phyloP scores from a whole-genome alignment of 495 filamentous ascomycete genomes.

The Annulohypoxylon nitens region DNA sequence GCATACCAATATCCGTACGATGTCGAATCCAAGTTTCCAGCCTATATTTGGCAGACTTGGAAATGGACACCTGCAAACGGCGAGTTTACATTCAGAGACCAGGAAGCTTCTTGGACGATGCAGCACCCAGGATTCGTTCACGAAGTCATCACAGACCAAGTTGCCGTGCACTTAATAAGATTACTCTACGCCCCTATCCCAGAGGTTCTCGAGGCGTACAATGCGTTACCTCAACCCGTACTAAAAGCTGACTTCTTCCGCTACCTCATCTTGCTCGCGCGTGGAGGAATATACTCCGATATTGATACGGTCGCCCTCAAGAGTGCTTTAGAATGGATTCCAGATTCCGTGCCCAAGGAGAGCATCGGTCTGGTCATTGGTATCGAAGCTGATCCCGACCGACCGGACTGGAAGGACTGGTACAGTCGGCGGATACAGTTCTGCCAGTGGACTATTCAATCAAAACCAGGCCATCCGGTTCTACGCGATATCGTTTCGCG shows the following conservation, averaged over 20 bases:
- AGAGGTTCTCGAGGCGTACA: constrained; percentile 93
- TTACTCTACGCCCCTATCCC: constrained; percentile 90
- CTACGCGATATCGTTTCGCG: constrained; percentile 87
- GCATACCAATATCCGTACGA: constrained; percentile 96
- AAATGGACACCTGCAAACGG: constrained; percentile 87
- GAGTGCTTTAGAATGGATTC: constrained; percentile 89
- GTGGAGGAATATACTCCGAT: constrained; percentile 96
- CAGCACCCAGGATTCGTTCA: constrained; percentile 92
- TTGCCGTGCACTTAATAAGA: constrained; percentile 81
- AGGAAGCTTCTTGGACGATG: constrained; percentile 92
- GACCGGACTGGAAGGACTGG: constrained; percentile 93
- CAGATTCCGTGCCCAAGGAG: constrained; percentile 77
- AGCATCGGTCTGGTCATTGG: constrained; percentile 88
- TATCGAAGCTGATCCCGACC: constrained; percentile 95
- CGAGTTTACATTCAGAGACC: constrained; percentile 81
- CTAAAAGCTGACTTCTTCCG: constrained; percentile 99
- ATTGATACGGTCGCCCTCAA: constrained; percentile 92
- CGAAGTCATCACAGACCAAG: constrained; percentile 94
- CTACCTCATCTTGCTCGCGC: constrained; percentile 92
- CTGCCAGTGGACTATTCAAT: constrained; percentile 98
- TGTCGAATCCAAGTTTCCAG: constrained; percentile 87
- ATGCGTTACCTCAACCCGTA: constrained; percentile 84
- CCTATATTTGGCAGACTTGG: constrained; percentile 99
- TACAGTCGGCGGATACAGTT: constrained; percentile 97
- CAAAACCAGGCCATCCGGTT: constrained; percentile 94